Percentiles rank a stretch among this genome's conserved stretches.
Evolutionary conservation across 1,284 basidiomycete species (phyloP).

Genomic region (Afroboletus lepidellus): DNA sequence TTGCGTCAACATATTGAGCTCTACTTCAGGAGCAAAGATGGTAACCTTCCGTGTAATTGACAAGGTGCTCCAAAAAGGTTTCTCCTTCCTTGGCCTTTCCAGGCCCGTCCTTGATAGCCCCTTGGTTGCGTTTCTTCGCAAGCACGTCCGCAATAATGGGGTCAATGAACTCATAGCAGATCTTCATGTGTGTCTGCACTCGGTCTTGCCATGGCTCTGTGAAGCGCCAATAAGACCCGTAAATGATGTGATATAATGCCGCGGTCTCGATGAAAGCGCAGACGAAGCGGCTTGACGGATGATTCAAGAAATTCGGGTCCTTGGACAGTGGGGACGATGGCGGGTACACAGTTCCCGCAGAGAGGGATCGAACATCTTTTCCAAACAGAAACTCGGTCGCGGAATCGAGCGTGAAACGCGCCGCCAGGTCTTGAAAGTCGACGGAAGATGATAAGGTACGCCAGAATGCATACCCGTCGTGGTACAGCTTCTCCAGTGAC

Average conservation of each 20-base stretch:
- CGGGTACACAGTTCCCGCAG: conserved; percentile 38
- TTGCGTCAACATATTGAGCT: conserved; percentile 3
- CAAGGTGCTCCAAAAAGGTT: conserved; percentile 33
- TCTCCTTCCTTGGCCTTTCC: conserved; percentile 17
- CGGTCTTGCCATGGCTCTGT: conserved; percentile 24
- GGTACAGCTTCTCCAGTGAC: no score
- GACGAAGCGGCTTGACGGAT: conserved; percentile 28
- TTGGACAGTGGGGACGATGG: conserved; percentile 20
- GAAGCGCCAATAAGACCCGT: conserved; percentile 28
- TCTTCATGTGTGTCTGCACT: conserved; percentile 16
- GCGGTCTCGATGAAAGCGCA: conserved; percentile 22
- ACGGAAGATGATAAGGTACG: no score
- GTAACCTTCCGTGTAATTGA: conserved; percentile 32
- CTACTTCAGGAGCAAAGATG: neutral
- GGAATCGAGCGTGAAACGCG: no score
- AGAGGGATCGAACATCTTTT: conserved; percentile 38
- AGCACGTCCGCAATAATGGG: conserved; percentile 31
- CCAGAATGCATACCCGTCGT: no score
- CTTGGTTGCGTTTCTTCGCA: conserved; percentile 24
- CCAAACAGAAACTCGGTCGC: no score
- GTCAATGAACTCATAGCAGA: conserved; percentile 27
- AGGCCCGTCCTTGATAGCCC: neutral
- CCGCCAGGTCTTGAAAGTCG: no score
- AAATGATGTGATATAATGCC: conserved; percentile 10
- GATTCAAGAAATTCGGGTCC: conserved; percentile 12